phyloP scores from a whole-genome alignment of 2,329 filamentous ascomycete species.

The Colletotrichum sp. region DNA sequence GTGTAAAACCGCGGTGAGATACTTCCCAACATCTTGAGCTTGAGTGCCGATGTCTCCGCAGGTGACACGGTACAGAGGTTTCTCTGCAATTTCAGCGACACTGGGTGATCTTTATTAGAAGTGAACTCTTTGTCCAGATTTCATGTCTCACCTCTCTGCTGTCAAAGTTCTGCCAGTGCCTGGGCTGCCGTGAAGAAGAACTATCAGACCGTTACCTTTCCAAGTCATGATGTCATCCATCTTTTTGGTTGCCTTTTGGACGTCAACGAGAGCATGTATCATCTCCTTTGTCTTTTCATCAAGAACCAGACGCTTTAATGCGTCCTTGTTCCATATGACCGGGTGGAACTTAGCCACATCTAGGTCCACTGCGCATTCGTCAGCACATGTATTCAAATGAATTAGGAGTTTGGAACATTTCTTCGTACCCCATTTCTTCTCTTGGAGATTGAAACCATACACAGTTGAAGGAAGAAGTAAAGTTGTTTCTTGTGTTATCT shows the following conservation, averaged over 20 bases:
- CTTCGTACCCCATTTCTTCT: not conserved
- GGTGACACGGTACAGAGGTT: not conserved
- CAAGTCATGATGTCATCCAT: not conserved
- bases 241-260: not conserved
- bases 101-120: rapidly evolving
- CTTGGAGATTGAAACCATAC: not conserved
- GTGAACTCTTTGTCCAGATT: rapidly evolving
- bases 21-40: not conserved
- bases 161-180: rapidly evolving
- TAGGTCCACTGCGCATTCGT: rapidly evolving
- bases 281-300: not conserved
- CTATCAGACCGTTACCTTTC: rapidly evolving
- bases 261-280: not conserved
- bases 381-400: not conserved
- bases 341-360: not conserved
- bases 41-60: not conserved
- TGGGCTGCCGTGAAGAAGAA: not conserved
- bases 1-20: rapidly evolving
- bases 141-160: rapidly evolving
- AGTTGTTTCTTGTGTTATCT: too few species aligned
- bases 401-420: too few species aligned
- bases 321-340: rapidly evolving
- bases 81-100: not conserved
- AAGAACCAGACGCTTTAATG: not conserved
- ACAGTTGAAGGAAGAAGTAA: too few species aligned